Base-by-base conservation (phyloP, 1,139 yeast species). In the Lodderomyces oxycetoniae region DNA sequence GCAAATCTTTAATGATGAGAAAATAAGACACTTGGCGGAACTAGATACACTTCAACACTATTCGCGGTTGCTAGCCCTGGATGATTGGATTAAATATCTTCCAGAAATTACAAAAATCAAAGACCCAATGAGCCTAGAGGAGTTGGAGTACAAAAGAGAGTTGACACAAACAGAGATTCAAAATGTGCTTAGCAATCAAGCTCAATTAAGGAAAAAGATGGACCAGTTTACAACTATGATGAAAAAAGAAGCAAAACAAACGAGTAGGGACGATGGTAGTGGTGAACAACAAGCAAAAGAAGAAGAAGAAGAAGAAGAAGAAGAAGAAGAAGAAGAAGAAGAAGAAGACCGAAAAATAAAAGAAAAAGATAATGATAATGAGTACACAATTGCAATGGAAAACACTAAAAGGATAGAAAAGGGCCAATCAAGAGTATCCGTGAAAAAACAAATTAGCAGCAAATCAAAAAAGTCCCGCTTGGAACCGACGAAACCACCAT, bases 1-100 rank as follows among this genome's bases (percentile, higher is more conserved):
- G 36, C 66, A 74, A 26, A 75, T 80, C 74, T 67, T 74, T 24
- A 72, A 71, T 40, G 63, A 70, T 15, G 94, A 84, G 47, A 55
- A 76, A 4, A 67, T 63, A 35, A 63, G 69, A 39, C 63, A 74
- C 14, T 53, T 64, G 33, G 53, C 63, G 14, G 86, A 79, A 38
- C 65, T 75, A 9, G 81, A 67, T 47, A 69, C 61, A 41, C 63
- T 73, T 49, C 64, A 55, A 33, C 49, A 55, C 28, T 79, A 71
- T 55, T 62, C 57, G 43, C 67, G 55, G 30, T 60, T 63, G 17
- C 61, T 82, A 14, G 49, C 59, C 17, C 76, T 74, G 40, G 61
- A 68, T 14, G 77, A 72, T 41, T 83, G 93, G 93, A 48, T 53
- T 3, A 57, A 61, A 16, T 59, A 66, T 14, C 60, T 84, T 4